These are phyloP conservation scores for Hirschioporus abietinus DNA, from an alignment of 768 basidiomycete species.

Conservation along the genomic window DNA sequence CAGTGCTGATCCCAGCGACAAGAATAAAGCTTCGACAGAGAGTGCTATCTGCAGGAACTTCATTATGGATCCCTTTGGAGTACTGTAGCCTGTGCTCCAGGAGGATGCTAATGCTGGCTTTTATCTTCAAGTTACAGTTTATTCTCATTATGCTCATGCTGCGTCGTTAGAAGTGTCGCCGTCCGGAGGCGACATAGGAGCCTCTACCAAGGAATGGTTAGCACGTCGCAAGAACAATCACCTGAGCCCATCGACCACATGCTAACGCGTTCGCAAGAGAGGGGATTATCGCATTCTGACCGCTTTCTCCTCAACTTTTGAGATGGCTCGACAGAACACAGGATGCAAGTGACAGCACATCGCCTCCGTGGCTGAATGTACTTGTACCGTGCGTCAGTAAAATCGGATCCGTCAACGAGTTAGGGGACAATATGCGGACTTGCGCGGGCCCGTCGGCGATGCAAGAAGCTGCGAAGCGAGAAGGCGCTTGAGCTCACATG, in stretches of 20 bases:
- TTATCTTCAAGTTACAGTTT: background rate
- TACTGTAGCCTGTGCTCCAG: background rate
- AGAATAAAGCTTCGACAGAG: background rate
- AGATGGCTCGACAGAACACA: background rate
- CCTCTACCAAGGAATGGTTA: background rate
- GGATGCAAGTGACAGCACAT: background rate
- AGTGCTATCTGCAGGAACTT: background rate
- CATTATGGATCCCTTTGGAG: background rate
- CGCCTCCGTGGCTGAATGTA: background rate
- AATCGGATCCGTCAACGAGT: background rate
- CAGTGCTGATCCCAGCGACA: background rate
- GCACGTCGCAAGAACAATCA: background rate
- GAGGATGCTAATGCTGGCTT: background rate
- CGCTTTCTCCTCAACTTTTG: background rate
- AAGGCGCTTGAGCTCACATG: background rate
- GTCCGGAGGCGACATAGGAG: background rate
- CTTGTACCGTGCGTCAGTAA: background rate
- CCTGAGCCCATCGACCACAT: background rate
- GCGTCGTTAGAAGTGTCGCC: background rate
- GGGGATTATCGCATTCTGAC: background rate
- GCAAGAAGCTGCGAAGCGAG: background rate
- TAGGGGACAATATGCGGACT: background rate
- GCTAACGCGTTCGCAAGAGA: background rate
- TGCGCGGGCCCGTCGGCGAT: background rate
- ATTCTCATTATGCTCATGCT: background rate